Percentiles rank a stretch among this genome's conserved stretches.
phyloP scores from a whole-genome alignment of 2,329 filamentous ascomycete species.

The Dothistroma pini region DNA sequence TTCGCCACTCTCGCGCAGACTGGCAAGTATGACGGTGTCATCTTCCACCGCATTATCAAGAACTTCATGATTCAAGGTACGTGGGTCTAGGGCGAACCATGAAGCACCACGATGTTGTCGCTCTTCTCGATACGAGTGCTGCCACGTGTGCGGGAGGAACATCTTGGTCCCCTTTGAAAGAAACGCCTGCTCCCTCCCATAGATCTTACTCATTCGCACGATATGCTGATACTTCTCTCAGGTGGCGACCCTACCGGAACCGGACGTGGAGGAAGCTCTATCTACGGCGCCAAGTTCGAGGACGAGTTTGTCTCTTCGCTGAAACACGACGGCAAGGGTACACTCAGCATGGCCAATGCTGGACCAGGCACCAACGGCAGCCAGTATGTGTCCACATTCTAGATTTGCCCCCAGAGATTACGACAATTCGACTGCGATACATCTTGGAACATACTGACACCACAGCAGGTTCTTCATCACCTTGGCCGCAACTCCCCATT shows the following conservation, averaged over 20 bases:
- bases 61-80: slow-evolving; percentile 88
- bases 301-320: slow-evolving; percentile 80
- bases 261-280: slow-evolving; percentile 63
- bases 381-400: slow-evolving; percentile 52
- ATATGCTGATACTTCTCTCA: background rate
- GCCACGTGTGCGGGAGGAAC: slow-evolving; percentile 42
- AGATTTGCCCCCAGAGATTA: background rate
- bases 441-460: background rate
- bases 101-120: background rate
- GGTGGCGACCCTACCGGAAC: slow-evolving; percentile 34
- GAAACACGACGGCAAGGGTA: slow-evolving; percentile 73
- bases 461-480: slow-evolving; percentile 32
- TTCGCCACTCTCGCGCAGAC: slow-evolving; percentile 33
- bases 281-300: slow-evolving; percentile 83
- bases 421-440: no score
- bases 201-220: background rate
- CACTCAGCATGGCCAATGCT: slow-evolving; percentile 92
- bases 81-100: background rate
- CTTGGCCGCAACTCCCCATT: slow-evolving; percentile 55
- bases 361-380: slow-evolving; percentile 90
- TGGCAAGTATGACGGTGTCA: slow-evolving; percentile 34
- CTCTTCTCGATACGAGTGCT: background rate
- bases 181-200: no score
- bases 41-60: slow-evolving; percentile 57
- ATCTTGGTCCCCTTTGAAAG: slow-evolving; percentile 33